phyloP scores from a whole-genome alignment of 805 yeast species.

The Saccharomyces eubayanus region DNA sequence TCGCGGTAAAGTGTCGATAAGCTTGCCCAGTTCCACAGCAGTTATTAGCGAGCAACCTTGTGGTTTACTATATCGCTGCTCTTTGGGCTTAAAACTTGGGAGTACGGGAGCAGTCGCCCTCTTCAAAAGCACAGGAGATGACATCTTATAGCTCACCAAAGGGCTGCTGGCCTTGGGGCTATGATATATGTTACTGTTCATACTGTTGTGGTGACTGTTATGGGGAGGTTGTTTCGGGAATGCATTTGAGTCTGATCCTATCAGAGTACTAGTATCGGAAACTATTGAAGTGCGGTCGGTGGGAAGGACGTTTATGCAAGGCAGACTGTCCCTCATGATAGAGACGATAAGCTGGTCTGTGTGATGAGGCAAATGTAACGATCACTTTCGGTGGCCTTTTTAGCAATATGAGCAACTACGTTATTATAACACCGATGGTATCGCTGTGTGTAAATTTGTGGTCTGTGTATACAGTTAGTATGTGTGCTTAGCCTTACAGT shows the following conservation, averaged over 20 bases:
- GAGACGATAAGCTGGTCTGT: neutral
- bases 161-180: neutral
- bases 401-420: neutral
- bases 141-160: neutral
- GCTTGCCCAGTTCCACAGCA: conserved; percentile 16
- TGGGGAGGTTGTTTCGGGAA: neutral
- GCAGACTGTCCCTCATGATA: neutral
- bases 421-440: neutral
- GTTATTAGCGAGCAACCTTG: conserved; percentile 13
- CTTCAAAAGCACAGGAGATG: conserved; percentile 7
- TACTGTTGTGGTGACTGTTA: neutral
- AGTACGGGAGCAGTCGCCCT: conserved; percentile 12
- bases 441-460: neutral
- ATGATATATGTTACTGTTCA: neutral
- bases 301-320: neutral
- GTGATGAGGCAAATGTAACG: neutral
- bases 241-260: neutral
- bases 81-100: conserved; percentile 20
- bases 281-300: neutral
- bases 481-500: neutral
- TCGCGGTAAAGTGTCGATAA: conserved; percentile 1
- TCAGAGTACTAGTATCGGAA: neutral
- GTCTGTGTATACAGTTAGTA: neutral
- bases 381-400: neutral
- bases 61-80: conserved; percentile 19